phyloP scores from a whole-genome alignment of 1,139 yeast species.

The Tardiomyces blankii region DNA sequence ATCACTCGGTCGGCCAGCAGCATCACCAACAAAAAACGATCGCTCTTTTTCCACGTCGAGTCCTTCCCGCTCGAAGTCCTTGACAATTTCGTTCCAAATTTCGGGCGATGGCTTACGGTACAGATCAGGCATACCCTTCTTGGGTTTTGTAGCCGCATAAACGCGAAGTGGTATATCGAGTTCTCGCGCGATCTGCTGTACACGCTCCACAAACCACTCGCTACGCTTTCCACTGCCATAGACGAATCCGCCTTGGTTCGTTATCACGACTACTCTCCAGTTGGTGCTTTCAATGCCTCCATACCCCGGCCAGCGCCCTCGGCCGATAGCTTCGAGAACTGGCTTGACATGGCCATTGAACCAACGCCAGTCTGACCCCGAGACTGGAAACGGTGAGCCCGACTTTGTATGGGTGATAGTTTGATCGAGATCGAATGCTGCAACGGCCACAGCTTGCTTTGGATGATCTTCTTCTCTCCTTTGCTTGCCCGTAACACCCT shows the following conservation, averaged over 20 bases:
- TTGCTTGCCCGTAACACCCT: not conserved
- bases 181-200: constrained; percentile 29
- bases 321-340: not conserved
- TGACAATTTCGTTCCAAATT: constrained; percentile 46
- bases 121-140: constrained; percentile 24
- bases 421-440: constrained; percentile 70
- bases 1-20: constrained; percentile 75
- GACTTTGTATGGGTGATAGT: constrained; percentile 56
- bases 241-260: constrained; percentile 75
- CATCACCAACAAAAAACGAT: constrained; percentile 85
- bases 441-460: constrained; percentile 27
- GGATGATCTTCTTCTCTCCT: not conserved
- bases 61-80: constrained; percentile 22
- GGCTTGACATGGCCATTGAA: constrained; percentile 16
- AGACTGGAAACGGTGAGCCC: constrained; percentile 43
- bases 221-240: constrained; percentile 39
- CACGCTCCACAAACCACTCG: constrained; percentile 33
- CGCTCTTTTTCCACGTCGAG: constrained; percentile 27
- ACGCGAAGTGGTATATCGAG: constrained; percentile 34
- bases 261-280: constrained; percentile 33
- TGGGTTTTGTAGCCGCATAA: constrained; percentile 38
- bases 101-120: constrained; percentile 72
- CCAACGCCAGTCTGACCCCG: constrained; percentile 64
- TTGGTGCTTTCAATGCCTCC: constrained; percentile 37
- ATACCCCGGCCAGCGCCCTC: constrained; percentile 9